phyloP scores from a whole-genome alignment of 2,329 filamentous ascomycete species.

The Ophiostoma sp. region DNA sequence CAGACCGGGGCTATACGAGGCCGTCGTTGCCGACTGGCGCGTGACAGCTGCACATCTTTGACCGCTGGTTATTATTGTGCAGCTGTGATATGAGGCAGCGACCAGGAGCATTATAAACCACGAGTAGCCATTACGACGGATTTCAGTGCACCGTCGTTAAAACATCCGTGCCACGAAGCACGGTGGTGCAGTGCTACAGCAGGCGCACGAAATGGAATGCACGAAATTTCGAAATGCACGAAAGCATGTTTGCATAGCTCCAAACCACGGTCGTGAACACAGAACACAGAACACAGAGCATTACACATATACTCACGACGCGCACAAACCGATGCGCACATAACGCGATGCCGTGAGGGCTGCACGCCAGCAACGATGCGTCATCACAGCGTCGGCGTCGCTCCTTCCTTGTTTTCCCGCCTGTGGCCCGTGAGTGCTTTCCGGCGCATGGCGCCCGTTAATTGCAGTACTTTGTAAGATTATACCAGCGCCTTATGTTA shows the following conservation, averaged over 20 bases:
- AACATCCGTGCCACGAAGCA: not conserved
- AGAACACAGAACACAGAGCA: not conserved
- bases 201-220: not conserved
- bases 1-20: not conserved
- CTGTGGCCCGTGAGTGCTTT: not conserved
- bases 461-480: too few relatives aligned
- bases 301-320: not conserved
- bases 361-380: not conserved
- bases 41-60: not conserved
- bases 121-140: too few relatives aligned
- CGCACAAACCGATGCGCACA: not conserved
- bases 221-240: too few relatives aligned
- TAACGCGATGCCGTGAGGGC: not conserved
- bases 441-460: too few relatives aligned
- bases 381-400: not conserved
- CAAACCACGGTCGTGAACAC: too few relatives aligned
- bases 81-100: too few relatives aligned
- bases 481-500: too few relatives aligned
- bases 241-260: too few relatives aligned
- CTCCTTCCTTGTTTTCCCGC: not conserved
- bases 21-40: slow-evolving; percentile 4
- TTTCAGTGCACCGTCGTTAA: too few relatives aligned
- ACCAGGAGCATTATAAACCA: not conserved
- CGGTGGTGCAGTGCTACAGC: not conserved
- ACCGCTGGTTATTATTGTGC: not conserved